phyloP scores from a whole-genome alignment of 441 rosid genomes.

The Erodium texanum region DNA sequence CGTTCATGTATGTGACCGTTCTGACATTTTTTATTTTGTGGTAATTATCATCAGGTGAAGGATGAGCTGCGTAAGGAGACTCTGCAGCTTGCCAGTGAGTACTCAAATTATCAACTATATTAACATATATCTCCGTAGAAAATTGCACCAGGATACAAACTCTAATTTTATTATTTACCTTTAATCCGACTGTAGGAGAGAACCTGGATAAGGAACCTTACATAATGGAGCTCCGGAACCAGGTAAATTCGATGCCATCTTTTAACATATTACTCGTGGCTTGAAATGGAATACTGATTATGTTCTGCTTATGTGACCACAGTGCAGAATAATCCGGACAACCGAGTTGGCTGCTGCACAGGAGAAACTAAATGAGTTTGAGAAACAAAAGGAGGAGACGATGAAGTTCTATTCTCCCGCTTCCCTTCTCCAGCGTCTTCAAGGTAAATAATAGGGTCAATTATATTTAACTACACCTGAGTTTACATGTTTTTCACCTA shows the following conservation, averaged over 20 bases:
- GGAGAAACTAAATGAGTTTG: constrained; percentile 72
- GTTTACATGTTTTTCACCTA: too few species aligned
- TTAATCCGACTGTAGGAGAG: constrained; percentile 32
- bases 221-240: constrained; percentile 76
- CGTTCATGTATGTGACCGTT: constrained; percentile 8
- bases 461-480: too few species aligned
- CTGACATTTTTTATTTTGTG: constrained; percentile 6
- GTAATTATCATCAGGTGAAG: constrained; percentile 42
- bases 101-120: not conserved
- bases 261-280: not conserved
- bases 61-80: constrained; percentile 87
- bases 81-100: constrained; percentile 82
- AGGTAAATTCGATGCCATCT: constrained; percentile 32
- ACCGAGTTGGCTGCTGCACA: constrained; percentile 84
- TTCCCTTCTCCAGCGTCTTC: constrained; percentile 58
- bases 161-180: not conserved
- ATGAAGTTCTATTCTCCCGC: constrained; percentile 55
- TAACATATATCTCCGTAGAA: not conserved
- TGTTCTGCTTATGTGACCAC: constrained; percentile 16
- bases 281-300: not conserved
- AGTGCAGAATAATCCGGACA: constrained; percentile 88
- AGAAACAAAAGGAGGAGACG: constrained; percentile 61
- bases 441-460: constrained; percentile 39
- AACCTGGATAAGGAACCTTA: constrained; percentile 84
- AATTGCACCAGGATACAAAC: not conserved